These are phyloP conservation scores for Coemansia sp. DNA, from an alignment of 192 early-diverging fungal genomes.

Conservation along the genomic window DNA sequence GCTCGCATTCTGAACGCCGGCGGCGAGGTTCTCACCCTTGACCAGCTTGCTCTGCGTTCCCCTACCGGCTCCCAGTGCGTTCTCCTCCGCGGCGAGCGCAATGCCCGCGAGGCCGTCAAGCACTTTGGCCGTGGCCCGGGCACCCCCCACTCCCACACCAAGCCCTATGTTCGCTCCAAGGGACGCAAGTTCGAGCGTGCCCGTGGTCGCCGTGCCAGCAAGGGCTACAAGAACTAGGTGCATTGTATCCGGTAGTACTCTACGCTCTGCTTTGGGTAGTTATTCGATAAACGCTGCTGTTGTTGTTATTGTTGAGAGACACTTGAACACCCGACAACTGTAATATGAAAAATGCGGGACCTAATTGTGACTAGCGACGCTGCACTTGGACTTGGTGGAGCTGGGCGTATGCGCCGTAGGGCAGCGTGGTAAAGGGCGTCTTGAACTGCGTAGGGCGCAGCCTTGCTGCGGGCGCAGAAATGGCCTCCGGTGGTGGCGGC, in stretches of 20 bases:
- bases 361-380: not conserved
- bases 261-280: constrained; percentile 12
- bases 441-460: constrained; percentile 42
- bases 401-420: constrained; percentile 39
- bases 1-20: constrained; percentile 98
- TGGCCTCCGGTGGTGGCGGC: not conserved
- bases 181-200: constrained; percentile 99
- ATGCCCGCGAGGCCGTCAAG: constrained; percentile 96
- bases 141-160: constrained; percentile 63
- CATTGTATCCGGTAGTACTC: constrained; percentile 10
- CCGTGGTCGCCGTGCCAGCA: constrained; percentile 98
- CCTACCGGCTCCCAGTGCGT: constrained; percentile 94
- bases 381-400: constrained; percentile 10
- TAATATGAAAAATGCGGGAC: not conserved
- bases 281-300: constrained; percentile 2
- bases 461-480: constrained; percentile 3
- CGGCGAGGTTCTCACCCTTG: constrained; percentile 97
- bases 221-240: constrained; percentile 92
- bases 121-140: constrained; percentile 90
- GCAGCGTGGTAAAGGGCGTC: constrained; percentile 49
- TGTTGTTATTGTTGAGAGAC: constrained; percentile 4
- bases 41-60: constrained; percentile 98
- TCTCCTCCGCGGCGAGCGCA: constrained; percentile 93
- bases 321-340: constrained; percentile 4
- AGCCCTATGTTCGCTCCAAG: constrained; percentile 97